Base-by-base conservation (phyloP, 163 green algal species). In the Coccomyxa subellipsoidea region DNA sequence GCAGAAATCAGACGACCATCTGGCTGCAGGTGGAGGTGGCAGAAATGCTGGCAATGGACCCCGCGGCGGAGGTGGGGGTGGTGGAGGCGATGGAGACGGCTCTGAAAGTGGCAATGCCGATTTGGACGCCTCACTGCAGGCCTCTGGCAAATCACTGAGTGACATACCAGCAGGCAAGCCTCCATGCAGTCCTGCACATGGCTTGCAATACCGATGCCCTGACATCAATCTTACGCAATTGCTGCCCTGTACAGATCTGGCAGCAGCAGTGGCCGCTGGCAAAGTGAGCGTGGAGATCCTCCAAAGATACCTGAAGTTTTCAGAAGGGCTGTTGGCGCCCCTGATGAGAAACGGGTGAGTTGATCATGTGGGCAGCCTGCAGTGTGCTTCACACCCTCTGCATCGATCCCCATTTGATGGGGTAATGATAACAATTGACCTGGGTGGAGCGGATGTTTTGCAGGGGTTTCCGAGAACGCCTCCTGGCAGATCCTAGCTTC, bases 401-500 rank as follows among this genome's bases (percentile, higher is more conserved):
- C n/a, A n/a, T n/a, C n/a, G n/a, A n/a, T n/a, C n/a, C n/a, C 8
- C 39, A 54, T 23, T 54, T 10, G 39, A 54, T 54, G 39, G 8
- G 39, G 39, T 59, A 18, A 18, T 27, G 47, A 8, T 27, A 12
- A 59, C 47, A 59, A 27, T 18, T 7, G 2, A 59, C 8, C 39
- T 18, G 23, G 21, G 40, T 8, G 21, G 15, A 59, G 4, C 23
- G 47, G 47, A 6, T 59, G 4, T 9, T 31, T 18, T 86, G 59
- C 88, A 94, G 69, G 18, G 96, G 96, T 54, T 98, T 98, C 88
- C 89, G 95, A 10, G 96, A 98, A 84, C 92, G 96, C 7, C 87
- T 99, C 76, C 87, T 99, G 84, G 96, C 93, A 0, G 96, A 99
- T 86, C 93, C 96, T 32, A 88, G 87, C 54, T 99, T 99, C 83